Evolutionary conservation across 495 filamentous ascomycete species (phyloP).

Genomic region (Aspergillus bertholletiae): DNA sequence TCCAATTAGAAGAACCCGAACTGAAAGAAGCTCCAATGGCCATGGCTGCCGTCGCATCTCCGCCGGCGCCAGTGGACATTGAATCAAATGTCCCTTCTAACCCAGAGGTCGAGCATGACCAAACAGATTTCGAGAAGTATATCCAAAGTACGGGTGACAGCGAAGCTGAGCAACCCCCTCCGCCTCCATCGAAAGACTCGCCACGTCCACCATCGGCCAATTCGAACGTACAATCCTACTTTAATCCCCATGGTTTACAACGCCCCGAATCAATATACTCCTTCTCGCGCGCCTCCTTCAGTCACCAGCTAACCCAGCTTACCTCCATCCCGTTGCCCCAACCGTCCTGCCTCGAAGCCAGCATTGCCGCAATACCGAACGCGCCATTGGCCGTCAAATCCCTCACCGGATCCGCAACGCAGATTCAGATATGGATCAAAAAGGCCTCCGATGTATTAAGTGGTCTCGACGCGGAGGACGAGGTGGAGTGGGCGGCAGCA

Average conservation of each 20-base stretch:
- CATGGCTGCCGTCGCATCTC: constrained; percentile 32
- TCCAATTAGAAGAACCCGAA: too few relatives aligned
- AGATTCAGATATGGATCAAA: constrained; percentile 87
- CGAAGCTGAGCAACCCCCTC: constrained; percentile 30
- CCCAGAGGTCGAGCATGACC: constrained; percentile 8
- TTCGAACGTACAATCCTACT: constrained; percentile 47
- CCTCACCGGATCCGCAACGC: constrained; percentile 75
- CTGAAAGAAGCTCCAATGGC: constrained; percentile 13
- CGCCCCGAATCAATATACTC: constrained; percentile 84
- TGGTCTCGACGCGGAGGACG: constrained; percentile 87
- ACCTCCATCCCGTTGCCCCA: constrained; percentile 83
- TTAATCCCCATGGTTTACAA: constrained; percentile 43
- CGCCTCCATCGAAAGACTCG: constrained; percentile 35
- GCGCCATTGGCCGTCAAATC: constrained; percentile 74
- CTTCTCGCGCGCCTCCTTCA: constrained; percentile 83
- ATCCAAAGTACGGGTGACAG: constrained; percentile 39
- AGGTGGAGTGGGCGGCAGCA: constrained; percentile 95
- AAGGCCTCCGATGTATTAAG: constrained; percentile 84
- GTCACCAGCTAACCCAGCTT: constrained; percentile 82
- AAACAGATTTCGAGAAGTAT: constrained; percentile 46
- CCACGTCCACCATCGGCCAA: constrained; percentile 32
- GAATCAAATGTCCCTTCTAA: constrained; percentile 9
- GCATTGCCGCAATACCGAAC: constrained; percentile 77
- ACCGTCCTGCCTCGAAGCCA: constrained; percentile 72
- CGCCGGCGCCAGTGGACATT: constrained; percentile 21